Evolutionary conservation across 1,284 basidiomycete species (phyloP), one percentile per base, ranked within the genome.

Genomic region (Gomphus bonarii): DNA sequence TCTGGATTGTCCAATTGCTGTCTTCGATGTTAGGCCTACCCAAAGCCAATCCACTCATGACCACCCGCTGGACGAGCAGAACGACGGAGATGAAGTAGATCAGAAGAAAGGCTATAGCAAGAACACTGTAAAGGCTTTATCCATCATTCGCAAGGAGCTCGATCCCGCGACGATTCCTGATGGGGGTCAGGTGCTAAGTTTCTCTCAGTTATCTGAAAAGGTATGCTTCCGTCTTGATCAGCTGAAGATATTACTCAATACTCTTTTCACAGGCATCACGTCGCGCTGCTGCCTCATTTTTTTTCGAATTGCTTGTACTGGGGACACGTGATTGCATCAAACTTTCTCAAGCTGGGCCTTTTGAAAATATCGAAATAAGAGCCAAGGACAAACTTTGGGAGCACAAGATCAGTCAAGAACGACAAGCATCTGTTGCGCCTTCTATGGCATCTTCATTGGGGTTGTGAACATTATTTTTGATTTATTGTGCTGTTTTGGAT

Each of bases 281-380:
- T 54, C 84, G 92, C 48, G 95, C 94, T 3, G 93, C 95, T 0
- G 84, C 94, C 0, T 85, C 91, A 1, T 98, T 99, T 78, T 99
- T 99, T 78, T 99, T 98, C 67, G 95, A 99, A 71, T 73, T 98
- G 54, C 84, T 99, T 31, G 91, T 97, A 3, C 81, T 99, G 1
- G 88, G 91, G 9, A 97, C 95, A 0, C 85, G 91, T 46, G 94
- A 97, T 68, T 91, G 88, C 66, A 75, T 99, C 63, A 83, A 85
- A 63, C 72, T 98, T 50, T 72, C 82, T 16, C 95, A 99, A 69
- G 65, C 71, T 20, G 73, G 72, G 9, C 73, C 88, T 0, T 97
- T 92, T 66, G 88, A 85, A 61, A 91, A 95, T 68, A 95, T 99
- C 61, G 79, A 88, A 65, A 78, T 98, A 43, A 73, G 77, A 7